These are phyloP conservation scores for Fusarium sp. DNA, from an alignment of 2,329 filamentous ascomycete species.

Conservation along the genomic window DNA sequence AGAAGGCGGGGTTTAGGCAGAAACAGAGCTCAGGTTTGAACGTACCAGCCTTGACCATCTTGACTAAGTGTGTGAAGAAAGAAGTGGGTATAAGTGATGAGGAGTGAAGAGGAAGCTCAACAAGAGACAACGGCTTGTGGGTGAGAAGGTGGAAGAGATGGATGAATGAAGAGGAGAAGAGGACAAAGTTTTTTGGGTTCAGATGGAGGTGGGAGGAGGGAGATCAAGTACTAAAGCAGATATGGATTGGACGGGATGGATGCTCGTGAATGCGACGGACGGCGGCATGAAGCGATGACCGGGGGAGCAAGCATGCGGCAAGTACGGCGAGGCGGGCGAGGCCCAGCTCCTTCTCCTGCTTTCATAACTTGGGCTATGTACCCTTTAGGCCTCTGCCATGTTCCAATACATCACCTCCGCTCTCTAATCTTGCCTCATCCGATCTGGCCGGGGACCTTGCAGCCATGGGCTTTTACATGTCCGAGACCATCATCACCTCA, in stretches of 20 bases:
- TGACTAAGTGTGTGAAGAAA: conserved; percentile 42
- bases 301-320: conserved; percentile 15
- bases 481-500: conserved; percentile 26
- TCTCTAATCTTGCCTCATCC: conserved; percentile 13
- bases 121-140: background rate
- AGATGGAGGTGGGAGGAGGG: conserved; percentile 35
- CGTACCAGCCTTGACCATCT: conserved; percentile 73
- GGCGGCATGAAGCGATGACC: conserved; percentile 19
- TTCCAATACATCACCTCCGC: conserved; percentile 8
- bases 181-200: conserved; percentile 19
- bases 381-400: conserved; percentile 16
- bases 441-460: conserved; percentile 17
- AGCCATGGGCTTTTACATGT: conserved; percentile 31
- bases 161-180: conserved; percentile 16
- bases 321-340: conserved; percentile 21
- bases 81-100: conserved; percentile 23
- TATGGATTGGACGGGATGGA: conserved; percentile 9
- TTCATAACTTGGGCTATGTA: conserved; percentile 4
- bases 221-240: conserved; percentile 32
- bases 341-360: background rate
- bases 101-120: conserved; percentile 7
- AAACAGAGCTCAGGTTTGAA: conserved; percentile 24
- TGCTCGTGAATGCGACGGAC: conserved; percentile 30
- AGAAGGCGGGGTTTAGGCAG: conserved; percentile 41
- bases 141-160: conserved; percentile 7